A percentile compares a stretch with the other conserved stretches of the same genome.
Evolutionary conservation across 805 yeast genomes (phyloP).

Genomic region (Nakazawaea ernobii): DNA sequence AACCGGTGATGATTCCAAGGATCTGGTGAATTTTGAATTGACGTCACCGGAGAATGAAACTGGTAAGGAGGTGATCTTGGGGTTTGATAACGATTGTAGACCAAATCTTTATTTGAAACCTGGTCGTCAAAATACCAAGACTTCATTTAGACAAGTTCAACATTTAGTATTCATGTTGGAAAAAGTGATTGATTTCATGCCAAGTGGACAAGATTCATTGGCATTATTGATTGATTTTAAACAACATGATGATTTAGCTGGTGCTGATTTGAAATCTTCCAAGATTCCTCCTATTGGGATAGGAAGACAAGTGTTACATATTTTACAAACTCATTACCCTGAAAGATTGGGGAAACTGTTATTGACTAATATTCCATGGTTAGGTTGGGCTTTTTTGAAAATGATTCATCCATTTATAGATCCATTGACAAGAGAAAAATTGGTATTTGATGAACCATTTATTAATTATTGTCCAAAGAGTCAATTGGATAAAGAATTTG

Average conservation of each 20-base stretch:
- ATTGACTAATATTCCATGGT: constrained; percentile 87
- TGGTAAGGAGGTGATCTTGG: constrained; percentile 89
- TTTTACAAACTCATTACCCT: constrained; percentile 95
- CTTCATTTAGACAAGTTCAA: constrained; percentile 86
- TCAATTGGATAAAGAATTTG: constrained; percentile 80
- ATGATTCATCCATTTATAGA: constrained; percentile 94
- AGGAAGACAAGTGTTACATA: constrained; percentile 88
- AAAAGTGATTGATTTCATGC: constrained; percentile 90
- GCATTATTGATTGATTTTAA: constrained; percentile 91
- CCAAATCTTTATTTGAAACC: constrained; percentile 92
- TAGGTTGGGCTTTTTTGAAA: constrained; percentile 90
- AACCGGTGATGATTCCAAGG: constrained; percentile 29
- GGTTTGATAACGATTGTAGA: constrained; percentile 84
- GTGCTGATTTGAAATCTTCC: constrained; percentile 39
- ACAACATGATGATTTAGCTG: constrained; percentile 51
- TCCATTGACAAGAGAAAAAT: constrained; percentile 89
- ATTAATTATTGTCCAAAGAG: constrained; percentile 75
- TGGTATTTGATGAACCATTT: constrained; percentile 89
- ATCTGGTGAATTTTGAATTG: constrained; percentile 44
- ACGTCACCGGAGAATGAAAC: constrained; percentile 72
- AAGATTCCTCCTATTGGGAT: constrained; percentile 82
- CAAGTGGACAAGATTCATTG: constrained; percentile 90
- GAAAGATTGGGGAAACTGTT: constrained; percentile 93
- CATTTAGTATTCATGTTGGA: constrained; percentile 92
- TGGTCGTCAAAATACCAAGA: constrained; percentile 92